phyloP scores from a whole-genome alignment of 805 yeast genomes.

The Monosporozyma unispora region DNA sequence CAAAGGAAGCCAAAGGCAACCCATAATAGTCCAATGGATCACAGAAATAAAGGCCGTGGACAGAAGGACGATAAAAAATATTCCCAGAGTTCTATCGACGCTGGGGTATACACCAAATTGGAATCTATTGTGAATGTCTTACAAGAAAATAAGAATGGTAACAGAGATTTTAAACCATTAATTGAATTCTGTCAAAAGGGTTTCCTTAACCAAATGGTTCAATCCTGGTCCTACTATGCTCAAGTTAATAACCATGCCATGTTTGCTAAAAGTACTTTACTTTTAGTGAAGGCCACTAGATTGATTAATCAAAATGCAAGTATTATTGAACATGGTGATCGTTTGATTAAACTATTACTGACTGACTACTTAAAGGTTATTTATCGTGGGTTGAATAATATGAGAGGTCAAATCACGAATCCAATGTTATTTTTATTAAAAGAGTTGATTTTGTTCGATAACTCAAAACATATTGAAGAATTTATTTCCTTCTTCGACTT shows the following conservation, averaged over 20 bases:
- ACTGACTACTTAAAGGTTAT: constrained; percentile 50
- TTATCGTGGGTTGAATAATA: constrained; percentile 55
- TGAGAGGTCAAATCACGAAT: constrained; percentile 49
- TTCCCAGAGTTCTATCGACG: constrained; percentile 17
- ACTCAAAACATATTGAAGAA: constrained; percentile 45
- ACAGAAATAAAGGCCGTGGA: not conserved
- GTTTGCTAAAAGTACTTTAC: constrained; percentile 37
- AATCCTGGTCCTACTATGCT: constrained; percentile 41
- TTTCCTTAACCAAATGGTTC: constrained; percentile 31
- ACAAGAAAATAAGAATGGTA: constrained; percentile 10
- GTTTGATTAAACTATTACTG: constrained; percentile 40
- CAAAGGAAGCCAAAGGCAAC: not conserved
- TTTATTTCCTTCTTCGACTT: constrained; percentile 64
- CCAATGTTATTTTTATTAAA: constrained; percentile 53
- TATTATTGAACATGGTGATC: constrained; percentile 16
- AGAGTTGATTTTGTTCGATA: constrained; percentile 41
- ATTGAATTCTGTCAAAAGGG: constrained; percentile 31
- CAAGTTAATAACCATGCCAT: constrained; percentile 43
- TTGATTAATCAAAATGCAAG: constrained; percentile 13
- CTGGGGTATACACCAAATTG: constrained; percentile 22
- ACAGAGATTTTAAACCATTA: constrained; percentile 21
- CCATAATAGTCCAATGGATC: not conserved
- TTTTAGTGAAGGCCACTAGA: constrained; percentile 33
- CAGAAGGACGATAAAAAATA: constrained; percentile 8
- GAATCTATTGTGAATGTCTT: constrained; percentile 16